A percentile compares a stretch with the other conserved stretches of the same genome.
phyloP scores from a whole-genome alignment of 768 basidiomycete genomes.

The Omphalotus guepiniiformis region DNA sequence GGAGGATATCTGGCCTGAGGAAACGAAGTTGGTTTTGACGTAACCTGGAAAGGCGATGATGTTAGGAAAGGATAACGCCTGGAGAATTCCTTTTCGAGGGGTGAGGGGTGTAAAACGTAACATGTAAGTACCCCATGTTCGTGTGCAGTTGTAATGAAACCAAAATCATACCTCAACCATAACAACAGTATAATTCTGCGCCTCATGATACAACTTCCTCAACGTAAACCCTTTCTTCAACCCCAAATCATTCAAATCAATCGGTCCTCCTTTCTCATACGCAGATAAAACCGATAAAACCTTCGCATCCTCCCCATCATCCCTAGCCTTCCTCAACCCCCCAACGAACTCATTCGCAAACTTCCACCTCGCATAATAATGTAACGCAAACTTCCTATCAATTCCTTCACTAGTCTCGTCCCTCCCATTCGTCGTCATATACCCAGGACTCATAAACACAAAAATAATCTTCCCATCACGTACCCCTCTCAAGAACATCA shows the following conservation, averaged over 20 bases:
- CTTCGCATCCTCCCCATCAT: conserved; percentile 33
- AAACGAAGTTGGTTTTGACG: background rate
- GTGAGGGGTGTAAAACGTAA: too few relatives aligned
- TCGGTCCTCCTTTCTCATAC: conserved; percentile 20
- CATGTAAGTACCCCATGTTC: background rate
- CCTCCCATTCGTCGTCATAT: conserved; percentile 24
- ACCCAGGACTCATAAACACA: conserved; percentile 30
- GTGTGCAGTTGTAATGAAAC: background rate
- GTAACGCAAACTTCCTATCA: conserved; percentile 31
- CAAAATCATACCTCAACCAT: conserved; percentile 27
- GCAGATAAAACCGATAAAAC: conserved; percentile 31
- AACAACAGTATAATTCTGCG: conserved; percentile 29
- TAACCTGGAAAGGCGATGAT: conserved; percentile 2
- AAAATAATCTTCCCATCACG: conserved; percentile 29
- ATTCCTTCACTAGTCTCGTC: conserved; percentile 35
- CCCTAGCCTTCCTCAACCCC: conserved; percentile 25
- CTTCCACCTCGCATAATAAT: conserved; percentile 37
- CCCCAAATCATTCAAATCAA: conserved; percentile 32
- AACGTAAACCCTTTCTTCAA: conserved; percentile 29
- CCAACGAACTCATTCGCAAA: conserved; percentile 34
- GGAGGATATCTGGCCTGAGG: background rate
- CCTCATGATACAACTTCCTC: conserved; percentile 17
- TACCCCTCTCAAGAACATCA: conserved; percentile 16
- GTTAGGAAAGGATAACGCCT: background rate
- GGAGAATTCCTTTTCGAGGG: conserved; percentile 1